phyloP scores from a whole-genome alignment of 768 basidiomycete species.

The Termitomyces sp. region DNA sequence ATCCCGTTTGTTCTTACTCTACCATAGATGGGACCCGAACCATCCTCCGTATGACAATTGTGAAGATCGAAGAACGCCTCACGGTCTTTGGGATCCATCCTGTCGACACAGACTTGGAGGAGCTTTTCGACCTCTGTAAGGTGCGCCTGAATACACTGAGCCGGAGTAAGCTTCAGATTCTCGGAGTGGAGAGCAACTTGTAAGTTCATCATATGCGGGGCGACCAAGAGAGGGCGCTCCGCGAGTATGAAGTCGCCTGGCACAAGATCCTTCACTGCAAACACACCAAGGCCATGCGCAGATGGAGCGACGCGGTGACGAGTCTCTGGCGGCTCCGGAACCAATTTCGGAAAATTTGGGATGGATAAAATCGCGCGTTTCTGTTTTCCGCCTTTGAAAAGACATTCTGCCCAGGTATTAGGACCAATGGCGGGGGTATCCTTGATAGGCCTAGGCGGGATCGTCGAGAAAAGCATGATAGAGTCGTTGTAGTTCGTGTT shows the following conservation, averaged over 20 bases:
- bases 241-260: no score
- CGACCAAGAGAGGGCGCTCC: no score
- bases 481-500: neutral
- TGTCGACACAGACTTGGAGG: conserved; percentile 15
- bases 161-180: neutral
- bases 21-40: conserved; percentile 25
- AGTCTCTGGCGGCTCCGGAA: neutral
- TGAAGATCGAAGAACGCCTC: conserved; percentile 22
- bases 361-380: neutral
- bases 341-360: neutral
- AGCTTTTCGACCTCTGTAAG: no score
- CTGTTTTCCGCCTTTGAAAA: no score
- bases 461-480: neutral
- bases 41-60: no score
- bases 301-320: conserved; percentile 2
- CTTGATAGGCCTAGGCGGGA: neutral
- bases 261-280: no score
- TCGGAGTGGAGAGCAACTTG: neutral
- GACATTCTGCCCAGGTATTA: no score
- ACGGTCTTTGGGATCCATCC: conserved; percentile 20
- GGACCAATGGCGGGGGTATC: no score
- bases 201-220: neutral
- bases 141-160: neutral
- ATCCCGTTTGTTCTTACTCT: conserved; percentile 26
- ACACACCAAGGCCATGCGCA: conserved; percentile 24